Base-by-base conservation (phyloP, 169 alveolate genomes). In the Cryptosporidium viatorum region DNA sequence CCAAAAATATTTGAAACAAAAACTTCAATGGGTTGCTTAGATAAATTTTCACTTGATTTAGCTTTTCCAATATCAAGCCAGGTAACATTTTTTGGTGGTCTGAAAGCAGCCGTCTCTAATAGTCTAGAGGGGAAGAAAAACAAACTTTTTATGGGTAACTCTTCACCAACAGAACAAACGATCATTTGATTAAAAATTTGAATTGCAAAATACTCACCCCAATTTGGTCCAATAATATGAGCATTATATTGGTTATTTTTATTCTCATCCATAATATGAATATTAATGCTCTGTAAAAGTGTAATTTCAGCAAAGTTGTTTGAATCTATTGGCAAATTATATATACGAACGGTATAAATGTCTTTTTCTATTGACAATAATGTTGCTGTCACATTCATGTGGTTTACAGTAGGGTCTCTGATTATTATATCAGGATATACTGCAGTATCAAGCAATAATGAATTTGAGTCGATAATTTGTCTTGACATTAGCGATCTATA, bases 1-100 rank as follows among this genome's bases (percentile, higher is more conserved):
- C 86, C 86, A 74, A 74, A 74, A 33, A 74, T 74, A 58, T 74
- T 74, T n/a, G 86, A 74, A 39, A 74, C 59, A 58, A 74, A 74
- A 35, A 74, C 26, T 37, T 74, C 86, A 3, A 74, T 58, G 18
- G 41, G 41, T 12, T 58, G 86, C 14, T 59, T 74, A 3, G 9
- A 23, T 14, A 21, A 8, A 10, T 18, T 16, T 35, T 55, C 55
- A 29, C 58, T 60, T 1, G 50, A 33, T 29, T 26, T 39, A 33
- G 60, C 23, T 58, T 55, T 60, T 3, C 71, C 71, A 12, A 35
- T 14, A n/a, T 74, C 86, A 6, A 58, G 31, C 86, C 86, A 74
- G 26, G 86, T 31, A 21, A 59, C 26, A 33, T 29, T 35, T 16
- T 39, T 52, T 74, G 86, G 86, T 31, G 86, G 86, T 16, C 86